Base-by-base conservation (phyloP, 2,329 filamentous ascomycete species). In the Teratosphaeria nubilosa region DNA sequence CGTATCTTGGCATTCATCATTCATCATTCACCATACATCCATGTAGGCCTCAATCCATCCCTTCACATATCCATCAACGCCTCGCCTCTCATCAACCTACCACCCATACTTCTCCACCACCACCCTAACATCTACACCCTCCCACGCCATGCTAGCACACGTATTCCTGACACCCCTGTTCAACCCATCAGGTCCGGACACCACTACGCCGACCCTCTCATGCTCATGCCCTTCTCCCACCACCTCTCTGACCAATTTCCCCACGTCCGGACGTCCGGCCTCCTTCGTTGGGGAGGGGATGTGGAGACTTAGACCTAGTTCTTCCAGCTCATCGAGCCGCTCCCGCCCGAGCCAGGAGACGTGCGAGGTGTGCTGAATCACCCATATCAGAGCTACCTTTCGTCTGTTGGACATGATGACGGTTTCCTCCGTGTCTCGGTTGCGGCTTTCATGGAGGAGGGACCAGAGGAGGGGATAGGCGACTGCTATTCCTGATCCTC, bases 41-140 rank as follows among this genome's bases (percentile, higher is more conserved):
- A n/a, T n/a, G n/a, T n/a, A n/a, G n/a, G n/a, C n/a, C n/a, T n/a
- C n/a, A n/a, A n/a, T n/a, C n/a, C n/a, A n/a, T n/a, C n/a, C n/a
- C n/a, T n/a, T n/a, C n/a, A n/a, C 7, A 30, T 30, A 30, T 30
- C 27, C 27, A 4, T 30, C 27, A 3, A 3, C 6, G 27, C 27
- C 27, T 0, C 27, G 1, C 27, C 27, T 6, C 6, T 3, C 25
- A 27, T 27, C 25, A 6, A 27, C 6, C 53, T 65, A 87, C 84
- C 84, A 87, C 1, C 83, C 84, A 75, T 86, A 86, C 66, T 87
- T 87, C 79, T 87, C 85, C 27, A 86, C 79, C 30, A 77, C 73
- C 54, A 86, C 74, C 56, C 76, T 69, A 3, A 86, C 72, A 65
- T 80, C 67, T 53, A 68, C 69, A 0, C 83, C 84, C 7, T 73